Conservation (phyloP, 768 basidiomycete genomes). For the Heimioporus sp. region DNA sequence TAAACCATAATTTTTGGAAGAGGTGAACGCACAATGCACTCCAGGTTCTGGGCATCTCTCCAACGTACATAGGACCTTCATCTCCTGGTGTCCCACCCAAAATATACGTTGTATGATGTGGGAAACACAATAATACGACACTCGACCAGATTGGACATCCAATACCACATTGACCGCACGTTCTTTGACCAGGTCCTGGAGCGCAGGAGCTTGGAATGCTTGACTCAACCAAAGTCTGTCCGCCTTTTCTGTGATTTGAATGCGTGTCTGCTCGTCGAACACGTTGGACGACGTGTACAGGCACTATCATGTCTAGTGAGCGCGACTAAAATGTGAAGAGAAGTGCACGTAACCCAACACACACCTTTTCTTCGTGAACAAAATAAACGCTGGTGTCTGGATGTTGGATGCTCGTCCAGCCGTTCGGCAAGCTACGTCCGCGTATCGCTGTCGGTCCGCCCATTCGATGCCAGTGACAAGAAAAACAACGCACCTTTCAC, state of each 20-base stretch:
- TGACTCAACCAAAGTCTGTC: constrained; percentile 7
- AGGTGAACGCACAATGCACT: no score
- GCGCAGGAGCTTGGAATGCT: neutral
- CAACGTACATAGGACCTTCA: constrained; percentile 20
- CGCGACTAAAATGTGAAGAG: neutral
- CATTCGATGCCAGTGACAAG: no score
- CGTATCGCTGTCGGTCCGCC: no score
- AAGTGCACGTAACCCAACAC: neutral
- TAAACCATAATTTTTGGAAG: no score
- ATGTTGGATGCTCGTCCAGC: constrained; percentile 29
- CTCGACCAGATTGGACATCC: neutral
- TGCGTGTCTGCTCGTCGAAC: neutral
- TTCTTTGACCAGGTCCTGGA: constrained; percentile 5
- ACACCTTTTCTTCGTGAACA: constrained; percentile 30
- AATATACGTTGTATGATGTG: constrained; percentile 27
- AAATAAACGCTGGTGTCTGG: constrained; percentile 33
- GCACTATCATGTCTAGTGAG: neutral
- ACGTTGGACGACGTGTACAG: constrained; percentile 15
- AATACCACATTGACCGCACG: constrained; percentile 19
- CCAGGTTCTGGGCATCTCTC: no score
- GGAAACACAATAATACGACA: constrained; percentile 27
- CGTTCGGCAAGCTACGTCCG: constrained; percentile 8
- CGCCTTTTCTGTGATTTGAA: constrained; percentile 10
- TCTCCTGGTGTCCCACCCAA: constrained; percentile 23
- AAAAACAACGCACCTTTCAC: no score